These are phyloP conservation scores for Pseudisothecium myosuroides DNA, from an alignment of 225 moss, liverwort and hornwort species.

Conservation along the genomic window DNA sequence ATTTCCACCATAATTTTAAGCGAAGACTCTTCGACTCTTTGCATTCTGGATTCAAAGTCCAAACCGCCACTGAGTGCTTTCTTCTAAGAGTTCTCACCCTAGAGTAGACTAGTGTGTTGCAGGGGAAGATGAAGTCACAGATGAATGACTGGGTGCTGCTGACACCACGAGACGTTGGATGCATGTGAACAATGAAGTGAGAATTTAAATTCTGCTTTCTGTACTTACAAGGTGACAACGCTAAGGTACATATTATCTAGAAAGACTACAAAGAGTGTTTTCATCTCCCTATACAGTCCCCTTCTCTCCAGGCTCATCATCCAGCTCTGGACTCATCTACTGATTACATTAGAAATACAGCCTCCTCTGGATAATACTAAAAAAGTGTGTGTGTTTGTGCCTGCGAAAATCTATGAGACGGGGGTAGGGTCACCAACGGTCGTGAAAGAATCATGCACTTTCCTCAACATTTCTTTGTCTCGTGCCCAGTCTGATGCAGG, in stretches of 20 bases:
- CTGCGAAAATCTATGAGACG: constrained; percentile 2
- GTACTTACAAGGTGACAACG: constrained; percentile 28
- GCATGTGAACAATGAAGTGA: background rate
- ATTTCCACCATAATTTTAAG: background rate
- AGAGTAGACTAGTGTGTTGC: background rate
- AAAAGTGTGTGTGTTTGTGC: background rate
- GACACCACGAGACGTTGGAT: background rate
- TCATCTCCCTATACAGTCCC: constrained; percentile 19
- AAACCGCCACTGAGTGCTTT: background rate
- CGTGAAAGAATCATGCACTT: constrained; percentile 79
- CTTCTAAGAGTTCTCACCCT: background rate
- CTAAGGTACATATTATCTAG: constrained; percentile 15
- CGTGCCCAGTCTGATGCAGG: constrained; percentile 77
- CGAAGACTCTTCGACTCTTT: background rate
- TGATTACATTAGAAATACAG: constrained; percentile 30
- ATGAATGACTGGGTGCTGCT: background rate
- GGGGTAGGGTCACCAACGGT: constrained; percentile 58
- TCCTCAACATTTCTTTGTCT: constrained; percentile 64
- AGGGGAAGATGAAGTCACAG: background rate
- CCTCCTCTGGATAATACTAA: background rate
- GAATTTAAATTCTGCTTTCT: background rate
- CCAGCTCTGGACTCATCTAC: constrained; percentile 1
- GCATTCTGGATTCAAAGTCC: background rate
- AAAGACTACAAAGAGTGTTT: constrained; percentile 8
- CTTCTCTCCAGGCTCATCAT: constrained; percentile 1